Evolutionary conservation across 2,329 filamentous ascomycete genomes (phyloP), one percentile per base, ranked within the genome.

Genomic region (Xylaria sp.): DNA sequence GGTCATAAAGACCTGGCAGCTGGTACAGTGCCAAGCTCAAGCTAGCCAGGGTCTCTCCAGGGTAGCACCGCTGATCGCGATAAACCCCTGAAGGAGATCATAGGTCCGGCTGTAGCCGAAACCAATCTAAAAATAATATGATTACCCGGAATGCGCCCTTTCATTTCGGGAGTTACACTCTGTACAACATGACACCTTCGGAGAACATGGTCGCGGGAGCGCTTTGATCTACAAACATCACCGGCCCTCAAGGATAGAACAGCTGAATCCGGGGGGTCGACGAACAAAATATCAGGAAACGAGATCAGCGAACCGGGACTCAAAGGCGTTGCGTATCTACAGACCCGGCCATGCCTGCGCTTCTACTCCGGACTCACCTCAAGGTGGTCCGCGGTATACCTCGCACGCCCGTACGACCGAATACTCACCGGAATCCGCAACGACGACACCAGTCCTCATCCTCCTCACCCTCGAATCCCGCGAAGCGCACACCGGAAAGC

Each of bases 401-500:
- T 18, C 72, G 70, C 62, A n/a, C 23, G 39, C 57, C 65, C 46
- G 54, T 69, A n/a, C 55, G 71, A 20, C 66, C 74, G 54, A 70
- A 70, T 1, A 59, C 68, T 2, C 13, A 44, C 12, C 57, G 37
- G n/a, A 52, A n/a, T 23, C 57, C 71, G 25, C 41, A 46, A n/a
- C 74, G 69, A 5, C 73, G 75, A 54, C 67, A 70, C 23, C 73
- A 77, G 54, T 77, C 75, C 37, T 70, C 68, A 9, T 50, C 66
- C 18, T 34, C 51, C 4, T 39, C 68, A 5, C 15, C 54, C 23
- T 2, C 41, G 23, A 25, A 25, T 13, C 5, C 61, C 25, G 9
- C 23, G 8, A 32, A 46, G 23, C 12, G 41, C 4, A 15, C 50
- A n/a, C 32, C 39, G 8, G 44, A 64, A 39, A 64, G n/a, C 48